Percentiles rank a stretch among this genome's conserved stretches.
phyloP scores from a whole-genome alignment of 2,329 filamentous ascomycete genomes.

The Pseudogymnoascus sp. region DNA sequence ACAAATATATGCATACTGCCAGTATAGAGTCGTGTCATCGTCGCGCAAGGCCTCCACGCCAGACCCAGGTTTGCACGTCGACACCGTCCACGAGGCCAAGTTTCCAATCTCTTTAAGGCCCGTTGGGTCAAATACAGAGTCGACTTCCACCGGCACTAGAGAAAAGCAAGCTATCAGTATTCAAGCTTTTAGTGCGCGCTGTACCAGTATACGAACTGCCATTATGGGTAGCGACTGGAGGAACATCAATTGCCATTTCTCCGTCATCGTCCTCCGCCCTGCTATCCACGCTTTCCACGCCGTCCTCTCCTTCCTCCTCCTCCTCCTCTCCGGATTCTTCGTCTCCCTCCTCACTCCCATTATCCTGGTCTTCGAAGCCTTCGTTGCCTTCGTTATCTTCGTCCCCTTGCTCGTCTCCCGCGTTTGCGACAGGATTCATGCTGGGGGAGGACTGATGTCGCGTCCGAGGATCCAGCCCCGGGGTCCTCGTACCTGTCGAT shows the following conservation, averaged over 20 bases:
- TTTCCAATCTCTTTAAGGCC: conserved; percentile 78
- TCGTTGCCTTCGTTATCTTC: conserved; percentile 15
- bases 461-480: not conserved
- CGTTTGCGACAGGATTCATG: conserved; percentile 10
- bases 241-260: conserved; percentile 22
- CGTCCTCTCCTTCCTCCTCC: conserved; percentile 19
- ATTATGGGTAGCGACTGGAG: not conserved
- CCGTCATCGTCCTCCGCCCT: conserved; percentile 25
- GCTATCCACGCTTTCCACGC: conserved; percentile 12
- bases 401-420: conserved; percentile 11
- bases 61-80: conserved; percentile 71
- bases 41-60: conserved; percentile 68
- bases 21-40: conserved; percentile 65
- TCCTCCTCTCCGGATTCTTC: conserved; percentile 15
- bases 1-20: conserved; percentile 52
- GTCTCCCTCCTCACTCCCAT: conserved; percentile 13
- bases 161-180: not conserved
- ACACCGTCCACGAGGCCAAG: conserved; percentile 74
- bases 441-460: not conserved
- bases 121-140: conserved; percentile 41
- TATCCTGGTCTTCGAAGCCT: conserved; percentile 15
- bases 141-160: conserved; percentile 26
- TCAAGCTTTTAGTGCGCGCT: conserved; percentile 18
- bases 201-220: not conserved
- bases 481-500: not conserved